phyloP scores from a whole-genome alignment of 257 asterid species.

The Nicotiana noctiflora region DNA sequence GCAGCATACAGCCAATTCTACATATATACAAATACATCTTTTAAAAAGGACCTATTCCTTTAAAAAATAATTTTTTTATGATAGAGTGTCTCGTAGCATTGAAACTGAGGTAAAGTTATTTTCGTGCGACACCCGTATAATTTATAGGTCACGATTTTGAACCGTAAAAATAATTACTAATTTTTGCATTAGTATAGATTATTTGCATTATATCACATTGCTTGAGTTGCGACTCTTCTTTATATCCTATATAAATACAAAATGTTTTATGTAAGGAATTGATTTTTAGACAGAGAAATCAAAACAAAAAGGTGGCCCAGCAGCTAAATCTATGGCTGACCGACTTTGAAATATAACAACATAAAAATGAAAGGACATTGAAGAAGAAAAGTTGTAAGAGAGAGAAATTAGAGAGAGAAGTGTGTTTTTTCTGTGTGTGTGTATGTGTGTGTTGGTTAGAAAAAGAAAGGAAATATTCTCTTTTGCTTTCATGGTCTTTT shows the following conservation, averaged over 20 bases:
- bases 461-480: conserved; percentile 47
- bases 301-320: conserved; percentile 22
- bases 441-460: conserved; percentile 24
- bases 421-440: conserved; percentile 11
- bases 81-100: not conserved
- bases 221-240: too few relatives aligned
- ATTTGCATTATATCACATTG: too few relatives aligned
- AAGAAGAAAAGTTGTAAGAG: conserved; percentile 11
- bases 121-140: too few relatives aligned
- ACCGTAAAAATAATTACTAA: rapidly evolving
- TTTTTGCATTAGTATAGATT: too few relatives aligned
- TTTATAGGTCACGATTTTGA: too few relatives aligned
- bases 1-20: conserved; percentile 77
- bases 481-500: conserved; percentile 35
- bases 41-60: not conserved
- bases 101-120: too few relatives aligned
- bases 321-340: conserved; percentile 69
- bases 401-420: conserved; percentile 10
- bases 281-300: conserved; percentile 6
- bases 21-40: conserved; percentile 25
- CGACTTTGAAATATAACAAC: conserved; percentile 48
- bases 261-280: rapidly evolving
- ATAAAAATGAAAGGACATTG: conserved; percentile 44
- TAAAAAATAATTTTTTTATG: conserved; percentile 3
- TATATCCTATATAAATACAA: rapidly evolving